Evolutionary conservation across 441 rosid species (phyloP).

Genomic region (Arabidopsis hybrid): DNA sequence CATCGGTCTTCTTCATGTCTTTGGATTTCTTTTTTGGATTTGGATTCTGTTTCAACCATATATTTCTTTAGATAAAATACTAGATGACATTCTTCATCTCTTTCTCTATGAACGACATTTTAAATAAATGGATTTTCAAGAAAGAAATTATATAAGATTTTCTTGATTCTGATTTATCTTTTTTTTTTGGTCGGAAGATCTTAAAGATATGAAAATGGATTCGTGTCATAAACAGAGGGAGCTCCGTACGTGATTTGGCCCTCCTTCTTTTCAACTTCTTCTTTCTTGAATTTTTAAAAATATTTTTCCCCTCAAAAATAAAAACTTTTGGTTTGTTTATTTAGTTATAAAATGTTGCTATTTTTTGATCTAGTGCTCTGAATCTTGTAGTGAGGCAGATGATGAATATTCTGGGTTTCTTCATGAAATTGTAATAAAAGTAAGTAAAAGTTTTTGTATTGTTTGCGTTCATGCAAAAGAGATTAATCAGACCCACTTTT

Average conservation of each 20-base stretch:
- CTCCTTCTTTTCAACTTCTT: conserved; percentile 59
- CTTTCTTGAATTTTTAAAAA: conserved; percentile 20
- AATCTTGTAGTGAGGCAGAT: conserved; percentile 40
- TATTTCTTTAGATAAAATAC: conserved; percentile 31
- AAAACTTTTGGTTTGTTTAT: not conserved
- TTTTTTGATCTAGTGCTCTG: conserved; percentile 47
- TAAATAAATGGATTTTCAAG: not conserved
- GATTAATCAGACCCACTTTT: conserved; percentile 54
- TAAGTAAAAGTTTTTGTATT: conserved; percentile 45
- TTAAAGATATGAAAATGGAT: conserved; percentile 48
- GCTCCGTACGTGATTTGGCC: conserved; percentile 47
- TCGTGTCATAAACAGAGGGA: conserved; percentile 54
- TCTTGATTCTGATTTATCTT: conserved; percentile 4
- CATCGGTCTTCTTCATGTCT: conserved; percentile 47
- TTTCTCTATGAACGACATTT: conserved; percentile 22
- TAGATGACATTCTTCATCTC: conserved; percentile 26
- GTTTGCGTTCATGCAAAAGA: conserved; percentile 47
- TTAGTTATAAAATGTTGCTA: not conserved
- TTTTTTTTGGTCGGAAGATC: conserved; percentile 35
- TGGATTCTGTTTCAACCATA: conserved; percentile 29
- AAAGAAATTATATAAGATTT: conserved; percentile 13
- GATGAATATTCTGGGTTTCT: conserved; percentile 57
- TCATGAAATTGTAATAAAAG: conserved; percentile 36
- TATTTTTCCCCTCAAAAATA: not conserved
- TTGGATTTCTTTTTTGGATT: conserved; percentile 48